Base-by-base conservation (phyloP, 805 yeast genomes). In the Dipodascopsis uninucleata region DNA sequence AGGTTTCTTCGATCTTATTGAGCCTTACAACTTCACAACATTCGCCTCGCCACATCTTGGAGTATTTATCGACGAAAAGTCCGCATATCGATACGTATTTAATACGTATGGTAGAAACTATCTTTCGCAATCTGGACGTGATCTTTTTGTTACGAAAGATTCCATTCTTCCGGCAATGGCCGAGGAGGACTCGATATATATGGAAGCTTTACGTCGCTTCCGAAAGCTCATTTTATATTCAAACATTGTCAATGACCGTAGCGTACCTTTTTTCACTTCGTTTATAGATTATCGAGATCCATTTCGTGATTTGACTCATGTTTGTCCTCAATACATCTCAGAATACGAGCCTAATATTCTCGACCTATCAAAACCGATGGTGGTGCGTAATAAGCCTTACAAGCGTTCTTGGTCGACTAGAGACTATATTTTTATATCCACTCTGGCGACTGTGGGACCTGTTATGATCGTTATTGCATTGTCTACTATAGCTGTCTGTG, bases 241-340 rank as follows among this genome's bases (percentile, higher is more conserved):
- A 7, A 89, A 90, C 64, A 74, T 82, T 20, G 72, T 79, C 44
- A 81, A 85, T 59, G 97, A 89, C 64, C 71, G 96, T 47, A 78
- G 95, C 0, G 97, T 89, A 5, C 82, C 90, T 12, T 90, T 87
- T 62, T 85, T 79, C 66, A 86, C 97, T 0, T 73, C 95, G 0
- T 88, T 71, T 62, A 82, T 90, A 46, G 72, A 90, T 3, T 72
- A 79, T 24, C 75, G 72, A 48, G 78, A 85, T 43, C 95, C 96
- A 1, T 88, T 87, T 61, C 79, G 79, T 0, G 59, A 61, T 1
- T 65, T 71, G 4, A 31, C 31, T 3, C 28, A 45, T 17, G 44
- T 36, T 40, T 20, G 26, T 28, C 50, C 48, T 5, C 36, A 23
- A 10, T 39, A 48, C 20, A 26, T 36, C n/a, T 2, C 42, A 22